Conservation (phyloP, 2,329 filamentous ascomycete genomes). For the Penicillium occitanis region DNA sequence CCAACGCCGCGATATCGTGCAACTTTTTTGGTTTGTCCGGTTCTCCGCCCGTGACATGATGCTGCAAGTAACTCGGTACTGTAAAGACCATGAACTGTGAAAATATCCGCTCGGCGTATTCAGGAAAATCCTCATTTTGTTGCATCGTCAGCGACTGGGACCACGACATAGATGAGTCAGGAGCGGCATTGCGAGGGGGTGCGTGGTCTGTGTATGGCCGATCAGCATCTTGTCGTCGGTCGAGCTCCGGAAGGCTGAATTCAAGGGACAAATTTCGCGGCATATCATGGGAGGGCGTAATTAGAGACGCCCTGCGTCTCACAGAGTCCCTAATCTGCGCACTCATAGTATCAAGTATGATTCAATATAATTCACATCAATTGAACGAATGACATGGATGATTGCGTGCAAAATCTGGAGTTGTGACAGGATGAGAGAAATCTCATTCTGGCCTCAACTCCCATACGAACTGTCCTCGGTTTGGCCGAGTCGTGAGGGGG, state of each 20-base stretch:
- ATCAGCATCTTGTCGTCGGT: conserved; percentile 12
- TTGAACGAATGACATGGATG: background rate
- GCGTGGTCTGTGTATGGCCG: background rate
- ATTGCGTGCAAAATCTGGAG: background rate
- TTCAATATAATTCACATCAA: conserved; percentile 1
- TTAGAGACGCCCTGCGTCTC: conserved; percentile 20
- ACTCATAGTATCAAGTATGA: conserved; percentile 1
- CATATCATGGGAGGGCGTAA: conserved; percentile 12
- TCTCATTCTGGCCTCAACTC: conserved; percentile 4
- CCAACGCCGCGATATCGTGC: conserved; percentile 43
- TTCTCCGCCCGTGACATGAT: conserved; percentile 32
- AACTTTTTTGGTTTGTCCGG: conserved; percentile 31
- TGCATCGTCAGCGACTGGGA: conserved; percentile 17
- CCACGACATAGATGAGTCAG: background rate
- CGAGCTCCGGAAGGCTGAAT: conserved; percentile 14
- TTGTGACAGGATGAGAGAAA: conserved; percentile 3
- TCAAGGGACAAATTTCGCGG: conserved; percentile 20
- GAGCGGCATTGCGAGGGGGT: conserved; percentile 6
- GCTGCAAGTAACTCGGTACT: conserved; percentile 40
- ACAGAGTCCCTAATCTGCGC: conserved; percentile 15
- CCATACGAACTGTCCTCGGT: background rate
- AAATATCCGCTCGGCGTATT: conserved; percentile 21
- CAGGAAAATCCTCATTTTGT: conserved; percentile 15
- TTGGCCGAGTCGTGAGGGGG: background rate
- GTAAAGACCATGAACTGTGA: conserved; percentile 31